Evolutionary conservation across 2,329 filamentous ascomycete genomes (phyloP), one percentile per base, ranked within the genome.

Genomic region (Coniochaeta hoffmannii): DNA sequence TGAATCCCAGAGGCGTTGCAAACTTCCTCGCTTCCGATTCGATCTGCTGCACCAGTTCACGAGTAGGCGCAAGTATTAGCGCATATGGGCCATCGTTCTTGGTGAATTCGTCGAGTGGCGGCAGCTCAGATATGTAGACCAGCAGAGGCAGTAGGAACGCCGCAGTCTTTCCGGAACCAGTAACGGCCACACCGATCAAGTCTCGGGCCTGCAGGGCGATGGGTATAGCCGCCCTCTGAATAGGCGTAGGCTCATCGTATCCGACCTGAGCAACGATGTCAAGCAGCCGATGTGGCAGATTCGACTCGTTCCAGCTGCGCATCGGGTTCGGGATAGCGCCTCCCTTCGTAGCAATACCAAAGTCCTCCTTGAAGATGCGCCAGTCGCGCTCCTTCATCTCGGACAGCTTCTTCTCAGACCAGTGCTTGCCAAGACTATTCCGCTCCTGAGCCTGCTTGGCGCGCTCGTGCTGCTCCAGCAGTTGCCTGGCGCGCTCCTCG

Each of bases 351-450:
- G 87, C 81, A 68, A 99, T 99, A 64, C 94, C 95, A 75, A 96
- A 97, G 71, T 99, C 92, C 71, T 97, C 94, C 73, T 97, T 99
- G 84, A 99, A 97, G 64, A 99, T 97, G 68, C 94, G 89, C 94
- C 94, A 99, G 72, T 99, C 94, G 69, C 94, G 82, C 73, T 97
- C 92, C 59, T 90, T 89, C 94, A 99, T 99, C 65, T 96, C 89
- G 14, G 89, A 85, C 59, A 97, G 76, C 59, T 80, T 82, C 83
- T 99, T 99, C 68, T 97, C 90, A 55, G 89, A 91, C 94, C 94
- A 99, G 71, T 96, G 91, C 70, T 92, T 92, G 64, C 95, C 92
- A 56, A 96, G 78, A 32, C 86, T 87, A 60, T 87, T 90, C 59
- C 88, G 82, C 58, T 80, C 78, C 11, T 85, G 84, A 60, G 88